These are phyloP conservation scores for Camellia japonica DNA, from an alignment of 148 eudicot genomes.

Conservation along the genomic window DNA sequence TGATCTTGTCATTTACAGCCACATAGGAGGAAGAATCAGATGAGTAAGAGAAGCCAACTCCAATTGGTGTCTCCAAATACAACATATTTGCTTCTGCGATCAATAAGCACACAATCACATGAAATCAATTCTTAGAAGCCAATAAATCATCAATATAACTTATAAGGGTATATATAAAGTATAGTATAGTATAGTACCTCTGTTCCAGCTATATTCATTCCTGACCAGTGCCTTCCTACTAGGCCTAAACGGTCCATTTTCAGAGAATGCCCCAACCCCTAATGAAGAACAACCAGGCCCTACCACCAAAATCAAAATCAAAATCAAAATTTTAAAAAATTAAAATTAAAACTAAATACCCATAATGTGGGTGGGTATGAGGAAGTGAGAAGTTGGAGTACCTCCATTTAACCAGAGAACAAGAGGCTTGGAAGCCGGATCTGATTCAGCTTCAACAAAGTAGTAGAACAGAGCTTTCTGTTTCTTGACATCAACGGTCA, in stretches of 20 bases:
- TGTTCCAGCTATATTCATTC: conserved; percentile 33
- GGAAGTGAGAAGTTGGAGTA: not conserved
- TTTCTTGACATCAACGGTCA: conserved; percentile 25
- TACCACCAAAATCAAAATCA: conserved; percentile 4
- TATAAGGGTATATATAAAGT: not conserved
- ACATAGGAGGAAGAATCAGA: conserved; percentile 18
- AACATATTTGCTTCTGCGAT: conserved; percentile 32
- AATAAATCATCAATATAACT: not conserved
- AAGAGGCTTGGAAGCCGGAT: conserved; percentile 30
- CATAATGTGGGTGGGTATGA: conserved; percentile 3
- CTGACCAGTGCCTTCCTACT: conserved; percentile 23
- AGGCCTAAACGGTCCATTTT: conserved; percentile 32
- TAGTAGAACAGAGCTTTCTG: conserved; percentile 27
- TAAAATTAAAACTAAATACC: too few relatives aligned
- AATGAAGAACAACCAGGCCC: conserved; percentile 36
- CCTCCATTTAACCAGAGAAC: conserved; percentile 36
- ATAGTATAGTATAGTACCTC: not conserved
- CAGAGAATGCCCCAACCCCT: conserved; percentile 33
- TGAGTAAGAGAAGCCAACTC: conserved; percentile 32
- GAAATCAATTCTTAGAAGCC: not conserved
- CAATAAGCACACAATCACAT: not conserved
- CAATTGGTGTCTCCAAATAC: conserved; percentile 31
- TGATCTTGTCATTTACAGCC: conserved; percentile 27
- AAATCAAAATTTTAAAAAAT: not conserved
- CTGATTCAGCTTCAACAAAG: conserved; percentile 28